A percentile compares a stretch with the other conserved stretches of the same genome.
These are phyloP conservation scores for Fusarium phyllophilum DNA, from an alignment of 2,329 filamentous ascomycete genomes.

Conservation along the genomic window DNA sequence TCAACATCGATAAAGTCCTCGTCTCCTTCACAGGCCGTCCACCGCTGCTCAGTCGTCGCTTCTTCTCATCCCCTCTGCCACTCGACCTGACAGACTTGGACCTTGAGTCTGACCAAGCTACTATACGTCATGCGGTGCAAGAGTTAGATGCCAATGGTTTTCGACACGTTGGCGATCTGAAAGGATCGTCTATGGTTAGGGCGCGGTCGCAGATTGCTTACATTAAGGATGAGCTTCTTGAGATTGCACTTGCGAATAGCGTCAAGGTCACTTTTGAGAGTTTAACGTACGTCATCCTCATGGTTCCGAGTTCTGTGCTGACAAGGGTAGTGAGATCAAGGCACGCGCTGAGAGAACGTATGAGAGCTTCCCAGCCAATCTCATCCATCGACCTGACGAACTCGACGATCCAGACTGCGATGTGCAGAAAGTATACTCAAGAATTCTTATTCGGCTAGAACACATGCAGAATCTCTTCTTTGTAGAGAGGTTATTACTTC, in stretches of 20 bases:
- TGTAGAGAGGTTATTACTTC: conserved; percentile 65
- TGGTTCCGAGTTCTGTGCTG: not conserved
- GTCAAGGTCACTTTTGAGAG: conserved; percentile 25
- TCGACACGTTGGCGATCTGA: conserved; percentile 57
- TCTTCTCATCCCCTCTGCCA: conserved; percentile 63
- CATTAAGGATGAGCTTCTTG: conserved; percentile 68
- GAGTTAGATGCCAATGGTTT: conserved; percentile 61
- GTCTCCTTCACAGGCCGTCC: conserved; percentile 65
- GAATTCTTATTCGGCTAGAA: conserved; percentile 59
- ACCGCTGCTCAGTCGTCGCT: conserved; percentile 62
- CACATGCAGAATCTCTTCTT: conserved; percentile 69
- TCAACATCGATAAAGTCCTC: conserved; percentile 60
- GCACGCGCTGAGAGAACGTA: conserved; percentile 47
- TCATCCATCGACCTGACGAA: conserved; percentile 53
- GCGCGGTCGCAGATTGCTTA: conserved; percentile 59
- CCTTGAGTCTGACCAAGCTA: conserved; percentile 55
- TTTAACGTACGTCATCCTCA: conserved; percentile 23
- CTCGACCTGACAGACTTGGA: conserved; percentile 64
- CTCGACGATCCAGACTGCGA: conserved; percentile 48
- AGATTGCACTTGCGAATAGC: conserved; percentile 60
- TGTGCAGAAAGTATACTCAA: conserved; percentile 51
- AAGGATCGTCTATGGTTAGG: conserved; percentile 57
- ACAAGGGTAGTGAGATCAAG: conserved; percentile 49
- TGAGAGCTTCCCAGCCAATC: conserved; percentile 50
- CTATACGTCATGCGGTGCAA: conserved; percentile 23